Conservation (phyloP, 2,329 filamentous ascomycete genomes). For the Achaetomium macrosporum region DNA sequence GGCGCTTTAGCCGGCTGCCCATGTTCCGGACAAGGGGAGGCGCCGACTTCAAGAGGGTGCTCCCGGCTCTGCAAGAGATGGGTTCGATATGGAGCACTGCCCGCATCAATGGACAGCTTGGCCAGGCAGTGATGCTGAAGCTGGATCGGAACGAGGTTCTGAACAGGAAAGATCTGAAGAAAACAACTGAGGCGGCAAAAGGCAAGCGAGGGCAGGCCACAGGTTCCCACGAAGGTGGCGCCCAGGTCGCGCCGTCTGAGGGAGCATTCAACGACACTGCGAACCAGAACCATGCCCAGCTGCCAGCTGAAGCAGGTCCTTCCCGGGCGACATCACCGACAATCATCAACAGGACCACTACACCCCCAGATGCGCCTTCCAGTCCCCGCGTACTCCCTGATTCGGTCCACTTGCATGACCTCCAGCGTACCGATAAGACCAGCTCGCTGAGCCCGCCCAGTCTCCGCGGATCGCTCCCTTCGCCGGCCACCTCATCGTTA, state of each 20-base stretch:
- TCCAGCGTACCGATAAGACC: background rate
- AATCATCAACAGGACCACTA: background rate
- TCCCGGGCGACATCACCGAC: too few relatives aligned
- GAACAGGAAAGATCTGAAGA: constrained; percentile 7
- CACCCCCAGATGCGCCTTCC: background rate
- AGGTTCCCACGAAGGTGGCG: background rate
- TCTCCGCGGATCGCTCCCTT: background rate
- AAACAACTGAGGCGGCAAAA: background rate
- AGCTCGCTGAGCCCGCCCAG: background rate
- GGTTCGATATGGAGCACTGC: constrained; percentile 55
- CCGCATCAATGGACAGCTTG: constrained; percentile 48
- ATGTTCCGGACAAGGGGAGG: constrained; percentile 54
- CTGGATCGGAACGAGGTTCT: constrained; percentile 40
- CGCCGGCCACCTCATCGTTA: background rate
- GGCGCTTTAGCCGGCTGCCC: constrained; percentile 54
- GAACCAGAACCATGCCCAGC: too few relatives aligned
- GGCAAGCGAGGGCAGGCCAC: background rate
- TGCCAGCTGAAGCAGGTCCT: background rate
- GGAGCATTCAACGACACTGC: too few relatives aligned
- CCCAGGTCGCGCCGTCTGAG: too few relatives aligned
- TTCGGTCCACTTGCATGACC: background rate
- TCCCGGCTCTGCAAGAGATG: constrained; percentile 46
- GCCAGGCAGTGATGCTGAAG: constrained; percentile 49
- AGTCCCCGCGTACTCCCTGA: background rate
- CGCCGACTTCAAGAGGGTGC: constrained; percentile 49